Conservation (phyloP, 306 rosid genomes). For the Delonix regia region DNA sequence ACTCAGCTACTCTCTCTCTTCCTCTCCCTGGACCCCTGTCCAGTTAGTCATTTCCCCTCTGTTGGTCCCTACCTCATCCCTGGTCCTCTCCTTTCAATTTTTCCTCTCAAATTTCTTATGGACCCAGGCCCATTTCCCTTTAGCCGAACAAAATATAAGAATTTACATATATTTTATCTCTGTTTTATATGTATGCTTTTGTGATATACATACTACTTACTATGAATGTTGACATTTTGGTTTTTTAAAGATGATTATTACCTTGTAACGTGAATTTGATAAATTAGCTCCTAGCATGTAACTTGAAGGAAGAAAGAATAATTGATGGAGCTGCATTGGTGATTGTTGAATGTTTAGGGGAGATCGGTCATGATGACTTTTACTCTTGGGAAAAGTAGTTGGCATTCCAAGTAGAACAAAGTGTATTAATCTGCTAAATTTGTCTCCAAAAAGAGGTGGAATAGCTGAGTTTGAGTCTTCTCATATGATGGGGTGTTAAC, state of each 20-base stretch:
- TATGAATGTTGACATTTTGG: background rate
- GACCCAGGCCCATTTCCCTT: too few species aligned
- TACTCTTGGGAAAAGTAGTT: background rate
- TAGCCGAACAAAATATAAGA: too few species aligned
- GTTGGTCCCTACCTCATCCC: too few species aligned
- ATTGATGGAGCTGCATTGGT: conserved; percentile 23
- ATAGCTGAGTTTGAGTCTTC: background rate
- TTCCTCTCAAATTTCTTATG: too few species aligned
- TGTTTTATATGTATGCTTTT: background rate
- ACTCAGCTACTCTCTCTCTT: too few species aligned
- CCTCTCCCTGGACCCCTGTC: too few species aligned
- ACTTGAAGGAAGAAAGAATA: conserved; percentile 20
- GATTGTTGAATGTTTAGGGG: background rate
- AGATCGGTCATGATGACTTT: background rate
- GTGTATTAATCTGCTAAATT: background rate
- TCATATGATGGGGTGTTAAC: background rate
- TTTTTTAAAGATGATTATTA: conserved; percentile 1
- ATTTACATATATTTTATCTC: background rate
- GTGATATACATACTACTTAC: background rate
- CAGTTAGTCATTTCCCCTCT: too few species aligned
- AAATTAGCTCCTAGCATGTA: background rate
- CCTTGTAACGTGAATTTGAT: conserved; percentile 26
- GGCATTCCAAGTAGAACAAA: conserved; percentile 8
- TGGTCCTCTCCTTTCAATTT: too few species aligned
- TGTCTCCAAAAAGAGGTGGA: conserved; percentile 3